Conservation (phyloP, 495 filamentous ascomycete genomes). For the Trichoderma parareesei region DNA sequence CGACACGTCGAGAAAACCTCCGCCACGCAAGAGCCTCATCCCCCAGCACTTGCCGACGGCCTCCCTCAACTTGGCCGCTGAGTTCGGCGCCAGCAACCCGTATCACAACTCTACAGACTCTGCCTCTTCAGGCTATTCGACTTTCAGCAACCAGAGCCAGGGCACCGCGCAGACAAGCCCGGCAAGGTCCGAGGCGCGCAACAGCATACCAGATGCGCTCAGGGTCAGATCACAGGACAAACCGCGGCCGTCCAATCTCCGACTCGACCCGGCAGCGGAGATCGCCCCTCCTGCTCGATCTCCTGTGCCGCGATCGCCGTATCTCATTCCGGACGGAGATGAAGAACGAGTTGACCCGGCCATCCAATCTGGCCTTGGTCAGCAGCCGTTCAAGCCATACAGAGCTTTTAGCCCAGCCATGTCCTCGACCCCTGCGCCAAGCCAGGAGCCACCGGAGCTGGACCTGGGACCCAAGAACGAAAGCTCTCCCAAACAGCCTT, state of each 20-base stretch:
- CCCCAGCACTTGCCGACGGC: conserved; percentile 20
- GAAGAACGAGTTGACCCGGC: conserved; percentile 19
- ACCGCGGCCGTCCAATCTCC: conserved; percentile 16
- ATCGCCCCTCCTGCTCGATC: conserved; percentile 4
- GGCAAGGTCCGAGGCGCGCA: conserved; percentile 33
- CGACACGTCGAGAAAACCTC: conserved; percentile 40
- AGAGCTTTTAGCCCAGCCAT: neutral
- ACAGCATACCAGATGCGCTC: conserved; percentile 30
- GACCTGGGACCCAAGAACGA: neutral
- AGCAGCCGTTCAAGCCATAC: conserved; percentile 1
- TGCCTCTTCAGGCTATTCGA: conserved; percentile 60
- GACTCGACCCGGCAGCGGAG: conserved; percentile 25
- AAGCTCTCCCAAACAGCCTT: conserved; percentile 3
- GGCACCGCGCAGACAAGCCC: conserved; percentile 67
- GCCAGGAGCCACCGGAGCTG: neutral
- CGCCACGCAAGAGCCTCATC: conserved; percentile 37
- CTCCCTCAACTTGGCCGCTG: conserved; percentile 39
- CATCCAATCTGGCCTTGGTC: conserved; percentile 18
- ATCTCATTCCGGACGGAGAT: conserved; percentile 11
- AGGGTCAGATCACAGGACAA: conserved; percentile 39
- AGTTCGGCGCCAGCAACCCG: conserved; percentile 45
- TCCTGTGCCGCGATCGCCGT: neutral
- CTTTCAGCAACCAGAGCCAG: conserved; percentile 52
- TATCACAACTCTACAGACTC: conserved; percentile 61
- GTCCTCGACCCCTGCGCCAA: neutral